A percentile compares a stretch with the other conserved stretches of the same genome.
Evolutionary conservation across 1,139 yeast species (phyloP).

Genomic region (Suhomyces coccinellae): DNA sequence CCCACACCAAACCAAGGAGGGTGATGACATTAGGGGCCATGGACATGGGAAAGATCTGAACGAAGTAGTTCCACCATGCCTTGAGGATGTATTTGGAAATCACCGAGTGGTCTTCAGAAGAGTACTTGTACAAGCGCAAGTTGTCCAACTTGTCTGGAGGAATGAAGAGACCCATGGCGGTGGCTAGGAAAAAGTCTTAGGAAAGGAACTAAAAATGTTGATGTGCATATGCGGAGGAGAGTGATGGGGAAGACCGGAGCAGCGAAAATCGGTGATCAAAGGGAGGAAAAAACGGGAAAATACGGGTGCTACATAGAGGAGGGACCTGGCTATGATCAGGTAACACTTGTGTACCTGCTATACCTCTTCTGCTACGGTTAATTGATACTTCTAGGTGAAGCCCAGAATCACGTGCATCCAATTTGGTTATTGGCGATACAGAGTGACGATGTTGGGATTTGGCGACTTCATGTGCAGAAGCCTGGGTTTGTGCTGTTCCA

Average conservation of each 20-base stretch:
- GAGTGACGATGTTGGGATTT: no score
- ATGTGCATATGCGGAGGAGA: slow-evolving; percentile 4
- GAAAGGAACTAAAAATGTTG: slow-evolving; percentile 1
- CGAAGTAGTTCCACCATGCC: slow-evolving; percentile 77
- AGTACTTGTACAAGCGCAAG: slow-evolving; percentile 66
- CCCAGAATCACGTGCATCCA: no score
- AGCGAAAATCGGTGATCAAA: neutral
- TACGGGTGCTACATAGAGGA: neutral
- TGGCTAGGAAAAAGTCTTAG: neutral
- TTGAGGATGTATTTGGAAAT: slow-evolving; percentile 73
- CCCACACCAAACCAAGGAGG: slow-evolving; percentile 70
- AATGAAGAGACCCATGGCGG: slow-evolving; percentile 68
- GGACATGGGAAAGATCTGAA: slow-evolving; percentile 71
- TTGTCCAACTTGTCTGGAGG: slow-evolving; percentile 61
- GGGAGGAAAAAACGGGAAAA: neutral
- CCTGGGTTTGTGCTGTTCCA: no score
- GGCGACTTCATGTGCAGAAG: no score
- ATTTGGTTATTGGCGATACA: no score
- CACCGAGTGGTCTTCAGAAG: slow-evolving; percentile 79
- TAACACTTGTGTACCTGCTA: no score
- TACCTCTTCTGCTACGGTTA: no score
- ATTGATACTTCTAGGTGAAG: no score
- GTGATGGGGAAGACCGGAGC: neutral
- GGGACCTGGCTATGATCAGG: neutral
- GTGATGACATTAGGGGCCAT: slow-evolving; percentile 92